Conservation (phyloP, 2,329 filamentous ascomycete genomes). For the Pseudogymnoascus sp. region DNA sequence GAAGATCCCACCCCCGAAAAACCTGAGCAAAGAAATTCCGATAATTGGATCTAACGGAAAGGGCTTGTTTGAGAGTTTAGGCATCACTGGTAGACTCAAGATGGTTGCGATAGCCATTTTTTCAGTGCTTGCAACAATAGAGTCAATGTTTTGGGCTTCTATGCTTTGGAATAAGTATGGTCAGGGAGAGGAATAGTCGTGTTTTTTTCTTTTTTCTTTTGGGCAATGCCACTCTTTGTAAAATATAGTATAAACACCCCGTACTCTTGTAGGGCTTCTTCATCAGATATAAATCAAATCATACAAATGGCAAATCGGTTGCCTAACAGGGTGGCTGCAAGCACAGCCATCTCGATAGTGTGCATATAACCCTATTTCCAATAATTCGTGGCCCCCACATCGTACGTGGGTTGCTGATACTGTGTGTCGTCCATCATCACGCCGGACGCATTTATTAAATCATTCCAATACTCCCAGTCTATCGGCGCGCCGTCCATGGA, state of each 20-base stretch:
- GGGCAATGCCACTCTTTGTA: neutral
- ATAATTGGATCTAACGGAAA: neutral
- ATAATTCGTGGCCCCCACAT: neutral
- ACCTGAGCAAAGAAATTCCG: neutral
- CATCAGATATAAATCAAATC: neutral
- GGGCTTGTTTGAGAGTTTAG: neutral
- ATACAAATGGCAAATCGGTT: neutral
- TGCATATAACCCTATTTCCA: neutral
- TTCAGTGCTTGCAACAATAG: neutral
- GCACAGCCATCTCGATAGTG: too few species aligned
- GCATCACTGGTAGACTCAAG: neutral
- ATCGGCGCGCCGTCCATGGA: constrained; percentile 15
- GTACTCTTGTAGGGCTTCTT: neutral
- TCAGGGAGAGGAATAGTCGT: neutral
- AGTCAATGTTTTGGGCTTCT: neutral
- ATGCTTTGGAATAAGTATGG: neutral
- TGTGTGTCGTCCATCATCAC: neutral
- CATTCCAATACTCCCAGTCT: constrained; percentile 29
- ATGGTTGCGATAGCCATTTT: neutral
- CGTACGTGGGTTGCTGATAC: neutral
- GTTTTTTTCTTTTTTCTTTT: neutral
- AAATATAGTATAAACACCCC: neutral
- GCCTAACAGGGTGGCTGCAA: too few species aligned
- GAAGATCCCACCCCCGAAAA: neutral
- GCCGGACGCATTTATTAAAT: constrained; percentile 21